Evolutionary conservation across 2,329 filamentous ascomycete species (phyloP).

Genomic region (Claviceps monticola): DNA sequence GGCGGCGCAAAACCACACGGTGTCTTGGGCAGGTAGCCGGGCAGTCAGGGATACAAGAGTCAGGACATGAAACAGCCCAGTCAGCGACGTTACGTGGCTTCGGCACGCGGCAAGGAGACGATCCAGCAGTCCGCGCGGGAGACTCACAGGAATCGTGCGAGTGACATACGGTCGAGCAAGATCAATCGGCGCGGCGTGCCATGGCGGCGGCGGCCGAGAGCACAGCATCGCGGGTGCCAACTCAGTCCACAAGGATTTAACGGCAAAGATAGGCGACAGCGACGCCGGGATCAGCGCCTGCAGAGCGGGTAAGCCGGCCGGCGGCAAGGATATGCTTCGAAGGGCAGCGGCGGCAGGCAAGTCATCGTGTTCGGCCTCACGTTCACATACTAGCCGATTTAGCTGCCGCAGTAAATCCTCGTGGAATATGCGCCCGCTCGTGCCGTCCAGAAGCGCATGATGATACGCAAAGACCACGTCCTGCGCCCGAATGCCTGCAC

Average conservation of each 20-base stretch:
- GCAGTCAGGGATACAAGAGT: constrained; percentile 26
- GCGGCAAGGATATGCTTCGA: background rate
- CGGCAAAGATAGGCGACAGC: constrained; percentile 26
- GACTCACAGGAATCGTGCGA: constrained; percentile 22
- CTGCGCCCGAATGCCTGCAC: constrained; percentile 13
- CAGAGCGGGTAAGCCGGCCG: constrained; percentile 18
- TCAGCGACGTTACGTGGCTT: constrained; percentile 29
- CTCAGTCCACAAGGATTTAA: constrained; percentile 24
- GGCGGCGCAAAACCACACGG: constrained; percentile 20
- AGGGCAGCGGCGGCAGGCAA: too few relatives aligned
- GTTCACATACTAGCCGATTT: constrained; percentile 9
- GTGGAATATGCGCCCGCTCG: constrained; percentile 35
- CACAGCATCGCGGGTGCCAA: constrained; percentile 26
- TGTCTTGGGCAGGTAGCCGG: constrained; percentile 20
- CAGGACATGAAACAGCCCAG: constrained; percentile 33
- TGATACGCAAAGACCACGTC: constrained; percentile 37
- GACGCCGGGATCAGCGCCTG: constrained; percentile 23
- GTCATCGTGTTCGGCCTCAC: too few relatives aligned
- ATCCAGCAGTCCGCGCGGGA: constrained; percentile 15
- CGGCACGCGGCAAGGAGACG: constrained; percentile 26
- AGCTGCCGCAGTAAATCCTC: constrained; percentile 29
- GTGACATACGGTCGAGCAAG: constrained; percentile 22
- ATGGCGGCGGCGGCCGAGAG: constrained; percentile 15
- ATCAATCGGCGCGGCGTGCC: constrained; percentile 24
- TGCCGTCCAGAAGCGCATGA: constrained; percentile 39